Conservation (phyloP, 306 rosid species). For the Acmispon strigosus region DNA sequence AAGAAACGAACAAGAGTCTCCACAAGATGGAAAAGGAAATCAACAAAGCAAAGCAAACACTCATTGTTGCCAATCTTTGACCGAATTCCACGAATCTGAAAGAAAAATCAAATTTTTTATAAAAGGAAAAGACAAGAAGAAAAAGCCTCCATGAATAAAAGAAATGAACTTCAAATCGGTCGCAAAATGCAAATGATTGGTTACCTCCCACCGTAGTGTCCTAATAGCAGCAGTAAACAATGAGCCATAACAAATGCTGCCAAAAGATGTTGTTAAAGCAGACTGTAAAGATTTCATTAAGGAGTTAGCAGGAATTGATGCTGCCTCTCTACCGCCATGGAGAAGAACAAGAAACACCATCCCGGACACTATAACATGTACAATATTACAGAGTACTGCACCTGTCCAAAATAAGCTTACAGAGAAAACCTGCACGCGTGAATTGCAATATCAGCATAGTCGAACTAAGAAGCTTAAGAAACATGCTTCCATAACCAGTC, state of each 20-base stretch:
- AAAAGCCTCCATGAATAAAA: not conserved
- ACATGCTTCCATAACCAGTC: slow-evolving; percentile 16
- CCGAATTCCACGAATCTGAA: slow-evolving; percentile 90
- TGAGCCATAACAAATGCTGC: slow-evolving; percentile 97
- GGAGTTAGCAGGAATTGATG: slow-evolving; percentile 72
- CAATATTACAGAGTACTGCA: slow-evolving; percentile 86
- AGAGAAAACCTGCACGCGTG: slow-evolving; percentile 61
- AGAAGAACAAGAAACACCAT: slow-evolving; percentile 91
- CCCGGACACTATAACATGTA: slow-evolving; percentile 96
- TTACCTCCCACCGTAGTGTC: slow-evolving; percentile 92
- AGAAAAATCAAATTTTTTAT: not conserved
- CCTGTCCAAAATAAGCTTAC: slow-evolving; percentile 99
- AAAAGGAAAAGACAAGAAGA: not conserved
- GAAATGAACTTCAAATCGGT: not conserved
- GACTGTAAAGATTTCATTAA: slow-evolving; percentile 60
- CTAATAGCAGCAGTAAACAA: slow-evolving; percentile 95
- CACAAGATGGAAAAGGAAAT: slow-evolving; percentile 94
- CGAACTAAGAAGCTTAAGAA: slow-evolving; percentile 7
- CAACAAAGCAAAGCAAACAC: slow-evolving; percentile 94
- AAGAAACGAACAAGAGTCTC: slow-evolving; percentile 98
- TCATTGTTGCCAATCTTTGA: slow-evolving; percentile 96
- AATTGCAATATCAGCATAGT: slow-evolving; percentile 24
- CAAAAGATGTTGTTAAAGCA: slow-evolving; percentile 90
- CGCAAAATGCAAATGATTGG: not conserved
- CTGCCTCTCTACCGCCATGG: slow-evolving; percentile 78